Evolutionary conservation across 805 yeast genomes (phyloP), one percentile per base, ranked within the genome.

Genomic region (Candida pini): DNA sequence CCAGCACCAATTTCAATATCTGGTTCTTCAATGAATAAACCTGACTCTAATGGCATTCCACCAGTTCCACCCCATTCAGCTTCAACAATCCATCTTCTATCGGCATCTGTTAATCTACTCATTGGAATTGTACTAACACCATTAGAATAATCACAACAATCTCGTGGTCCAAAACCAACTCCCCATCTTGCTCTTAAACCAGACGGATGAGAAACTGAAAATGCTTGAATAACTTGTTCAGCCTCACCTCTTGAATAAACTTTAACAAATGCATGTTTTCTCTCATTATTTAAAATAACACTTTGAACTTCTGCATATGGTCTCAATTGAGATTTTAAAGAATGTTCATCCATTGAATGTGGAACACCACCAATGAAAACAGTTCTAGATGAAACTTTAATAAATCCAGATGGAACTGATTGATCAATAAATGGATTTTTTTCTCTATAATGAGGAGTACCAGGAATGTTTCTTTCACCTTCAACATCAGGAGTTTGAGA

Each of bases 11-110:
- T 85, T 57, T 89, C 96, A 49, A 90, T 92, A 63, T 92, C 98
- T 3, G 98, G 98, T 62, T 92, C 98, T 58, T 92, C 97, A 55
- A 92, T 76, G 12, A 81, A 85, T 51, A 86, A 63, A 34, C 95
- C 95, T 28, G 85, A 71, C 40, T 66, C 77, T 40, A 92, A 60
- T 7, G 89, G 87, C 53, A 70, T 74, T 14, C 96, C 97, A 33
- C 90, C 95, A 28, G 96, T 83, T 49, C 98, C 98, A 46, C 98
- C 98, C 88, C 95, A 88, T 59, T 86, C 90, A 4, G 97, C 96
- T 38, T 72, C 66, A 23, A 76, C 82, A 9, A 86, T 75, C 98
- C 98, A 92, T 43, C 81, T 69, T 52, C 71, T 76, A 59, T 92
- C 98, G 15, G 97, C 96, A 40, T 92, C 98, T 0, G 98, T 92